Conservation (phyloP, 176 grass and related monocot species). For the Eragrostis nindensis region DNA sequence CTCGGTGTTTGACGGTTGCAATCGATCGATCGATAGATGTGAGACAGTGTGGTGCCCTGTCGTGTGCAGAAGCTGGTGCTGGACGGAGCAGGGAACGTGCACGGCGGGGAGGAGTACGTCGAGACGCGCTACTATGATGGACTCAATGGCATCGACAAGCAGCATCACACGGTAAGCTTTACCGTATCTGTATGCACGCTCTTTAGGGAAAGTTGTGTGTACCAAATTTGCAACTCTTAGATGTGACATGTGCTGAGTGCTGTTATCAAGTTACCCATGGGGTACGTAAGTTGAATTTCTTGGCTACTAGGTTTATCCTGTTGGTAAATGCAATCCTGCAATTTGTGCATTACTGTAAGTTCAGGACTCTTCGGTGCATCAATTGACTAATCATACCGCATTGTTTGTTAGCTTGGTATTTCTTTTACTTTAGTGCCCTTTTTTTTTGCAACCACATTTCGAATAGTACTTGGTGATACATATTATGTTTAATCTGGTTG, state of each 20-base stretch:
- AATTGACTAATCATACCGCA: background rate
- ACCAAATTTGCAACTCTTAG: background rate
- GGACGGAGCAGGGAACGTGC: slow-evolving; percentile 52
- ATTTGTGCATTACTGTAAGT: background rate
- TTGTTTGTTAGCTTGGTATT: background rate
- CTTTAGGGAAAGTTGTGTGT: background rate
- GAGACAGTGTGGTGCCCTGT: slow-evolving; percentile 31
- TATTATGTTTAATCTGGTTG: no score
- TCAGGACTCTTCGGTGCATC: background rate
- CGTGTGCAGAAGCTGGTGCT: slow-evolving; percentile 61
- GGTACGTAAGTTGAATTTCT: background rate
- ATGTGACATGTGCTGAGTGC: background rate
- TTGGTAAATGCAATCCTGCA: background rate
- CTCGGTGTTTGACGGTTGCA: slow-evolving; percentile 25
- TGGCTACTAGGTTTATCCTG: background rate
- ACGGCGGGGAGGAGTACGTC: slow-evolving; percentile 66
- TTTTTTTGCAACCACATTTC: background rate
- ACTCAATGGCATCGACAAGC: slow-evolving; percentile 78
- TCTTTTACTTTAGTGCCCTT: background rate
- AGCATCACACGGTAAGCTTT: slow-evolving; percentile 72
- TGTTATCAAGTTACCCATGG: background rate
- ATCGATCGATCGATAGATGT: slow-evolving; percentile 4
- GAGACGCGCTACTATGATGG: slow-evolving; percentile 78
- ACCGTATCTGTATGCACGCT: background rate
- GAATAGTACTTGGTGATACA: background rate